phyloP scores from a whole-genome alignment of 306 rosid genomes.

The Ammopiptanthus mongolicus region DNA sequence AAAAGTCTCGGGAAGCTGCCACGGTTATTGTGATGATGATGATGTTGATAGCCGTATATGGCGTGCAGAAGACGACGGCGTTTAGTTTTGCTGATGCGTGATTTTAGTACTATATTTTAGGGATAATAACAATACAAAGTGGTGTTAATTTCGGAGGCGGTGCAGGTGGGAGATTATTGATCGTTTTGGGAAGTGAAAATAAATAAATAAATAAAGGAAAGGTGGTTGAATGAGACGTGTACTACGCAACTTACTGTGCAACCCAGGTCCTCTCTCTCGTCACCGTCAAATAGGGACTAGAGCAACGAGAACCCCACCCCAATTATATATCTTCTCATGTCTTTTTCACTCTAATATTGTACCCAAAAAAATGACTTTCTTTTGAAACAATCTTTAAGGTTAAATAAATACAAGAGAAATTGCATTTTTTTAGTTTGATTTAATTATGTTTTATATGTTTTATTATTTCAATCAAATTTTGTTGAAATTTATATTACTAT shows the following conservation, averaged over 20 bases:
- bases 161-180: conserved; percentile 12
- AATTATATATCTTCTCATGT: conserved; percentile 12
- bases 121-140: not conserved
- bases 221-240: conserved; percentile 35
- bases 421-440: no score
- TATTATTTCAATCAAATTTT: no score
- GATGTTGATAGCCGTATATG: not conserved
- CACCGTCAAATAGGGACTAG: conserved; percentile 31
- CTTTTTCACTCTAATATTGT: not conserved
- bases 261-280: conserved; percentile 7
- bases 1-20: conserved; percentile 22
- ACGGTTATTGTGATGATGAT: not conserved
- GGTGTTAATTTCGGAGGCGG: conserved; percentile 17
- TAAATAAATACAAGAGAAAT: no score
- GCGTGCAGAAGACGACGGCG: conserved; percentile 20
- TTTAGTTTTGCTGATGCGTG: not conserved
- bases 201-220: not conserved
- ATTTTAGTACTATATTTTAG: not conserved
- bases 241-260: conserved; percentile 20
- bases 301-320: not conserved
- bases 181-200: conserved; percentile 8
- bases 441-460: no score
- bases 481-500: no score
- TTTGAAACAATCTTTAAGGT: no score
- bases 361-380: no score